Base-by-base conservation (phyloP, 78 protist genomes). In the Dictyostelium firmibasis region DNA sequence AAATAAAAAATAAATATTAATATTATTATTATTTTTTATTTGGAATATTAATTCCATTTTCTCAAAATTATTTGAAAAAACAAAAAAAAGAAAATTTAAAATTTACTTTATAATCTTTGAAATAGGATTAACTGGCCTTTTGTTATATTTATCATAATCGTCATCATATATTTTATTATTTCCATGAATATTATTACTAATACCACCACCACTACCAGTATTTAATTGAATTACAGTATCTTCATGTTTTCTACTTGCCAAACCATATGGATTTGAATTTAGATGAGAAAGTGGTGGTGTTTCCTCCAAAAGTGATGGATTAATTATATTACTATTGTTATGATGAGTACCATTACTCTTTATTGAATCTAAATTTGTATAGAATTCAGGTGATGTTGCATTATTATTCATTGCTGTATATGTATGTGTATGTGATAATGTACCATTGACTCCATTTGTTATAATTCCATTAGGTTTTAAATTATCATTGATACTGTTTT, bases 201-300 rank as follows among this genome's bases (percentile, higher is more conserved):
- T 72, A 31, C 18, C 31, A 72, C 43, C 25, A 33, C 0, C 18
- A 2, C 2, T 11, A 27, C 20, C 14, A 33, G n/a, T 35, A 2
- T 77, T 77, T n/a, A 77, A 77, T 77, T 77, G 83, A 77, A 77
- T 77, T 41, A 77, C 31, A n/a, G 83, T 77, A 25, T 77, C 83
- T 23, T 77, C 83, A 77, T 60, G 88, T 33, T 89, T 89, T 64
- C 94, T 9, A 35, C 72, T 89, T 31, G 94, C 94, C 2, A 89
- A 14, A 13, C 94, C 87, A 69, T 81, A 89, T 8, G 87, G 87
- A 87, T 87, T 87, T 5, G 74, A 35, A 31, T 87, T 87, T 14
- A 87, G 72, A 87, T 87, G 93, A 38, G 85, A 10, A 6, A 87
- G 85, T 44, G 93, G 93, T 33, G 93, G 86, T 67, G 93, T 87